Base-by-base conservation (phyloP, 495 filamentous ascomycete genomes). In the Cenococcum geophilum region DNA sequence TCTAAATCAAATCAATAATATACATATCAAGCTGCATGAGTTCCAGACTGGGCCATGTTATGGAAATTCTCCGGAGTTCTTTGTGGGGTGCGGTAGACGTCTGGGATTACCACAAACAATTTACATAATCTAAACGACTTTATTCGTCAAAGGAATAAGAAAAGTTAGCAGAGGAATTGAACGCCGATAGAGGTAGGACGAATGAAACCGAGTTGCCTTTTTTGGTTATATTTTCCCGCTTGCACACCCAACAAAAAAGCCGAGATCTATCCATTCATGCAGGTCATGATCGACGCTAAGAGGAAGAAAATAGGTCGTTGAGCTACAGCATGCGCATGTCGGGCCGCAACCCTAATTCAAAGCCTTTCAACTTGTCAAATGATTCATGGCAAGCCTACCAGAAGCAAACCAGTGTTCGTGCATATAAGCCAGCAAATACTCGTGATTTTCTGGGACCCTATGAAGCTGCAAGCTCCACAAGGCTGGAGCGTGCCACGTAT, bases 391-490 rank as follows among this genome's bases (percentile, higher is more conserved):
- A 32, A 32, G 27, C 27, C 27, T 32, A 32, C 27, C 27, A 32
- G 27, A 32, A 32, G 27, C 6, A 32, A 32, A 32, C 27, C 27
- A 32, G 27, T 32, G 6, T 32, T 32, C 27, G 6, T 32, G 27
- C 27, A 32, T 32, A 32, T 6, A 6, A 32, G 27, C 27, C 27
- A 32, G 27, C 27, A 32, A 32, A 32, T 32, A 6, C 6, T 32
- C 6, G 27, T 6, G 27, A 32, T 32, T 32, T 32, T 32, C 27
- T 32, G 27, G 6, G 27, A 32, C 25, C 35, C 42, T 62, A 66
- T 21, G 60, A 67, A 23, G 42, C 55, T 36, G 57, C 60, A 21
- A 60, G 57, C 5, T 63, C 64, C 49, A 67, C 64, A 12, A 67
- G 42, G 21, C 52, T 53, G 11, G 64, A 58, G 21, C 32, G 40